phyloP scores from a whole-genome alignment of 495 filamentous ascomycete genomes.

The Rostrohypoxylon terebratum region DNA sequence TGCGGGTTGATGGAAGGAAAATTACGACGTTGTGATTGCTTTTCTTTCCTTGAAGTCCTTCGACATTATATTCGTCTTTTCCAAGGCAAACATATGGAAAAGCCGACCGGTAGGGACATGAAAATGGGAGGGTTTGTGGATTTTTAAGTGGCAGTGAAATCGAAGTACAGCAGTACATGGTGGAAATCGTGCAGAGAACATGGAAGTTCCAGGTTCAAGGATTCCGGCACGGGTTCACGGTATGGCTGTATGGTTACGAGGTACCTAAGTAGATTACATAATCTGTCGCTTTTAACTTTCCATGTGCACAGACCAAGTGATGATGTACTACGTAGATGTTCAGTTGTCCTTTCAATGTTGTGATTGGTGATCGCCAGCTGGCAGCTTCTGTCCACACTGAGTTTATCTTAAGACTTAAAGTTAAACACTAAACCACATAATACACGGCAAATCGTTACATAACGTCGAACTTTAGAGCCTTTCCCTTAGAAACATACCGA shows the following conservation, averaged over 20 bases:
- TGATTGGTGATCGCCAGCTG: constrained; percentile 27
- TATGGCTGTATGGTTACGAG: no score
- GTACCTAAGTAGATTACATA: background rate
- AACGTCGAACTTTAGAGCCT: constrained; percentile 7
- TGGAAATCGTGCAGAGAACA: no score
- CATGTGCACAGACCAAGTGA: constrained; percentile 31
- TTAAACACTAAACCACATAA: background rate
- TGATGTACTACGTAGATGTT: no score
- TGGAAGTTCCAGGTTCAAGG: no score
- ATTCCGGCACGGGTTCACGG: no score
- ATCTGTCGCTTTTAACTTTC: background rate
- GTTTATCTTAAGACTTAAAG: no score
- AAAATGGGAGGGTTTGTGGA: background rate
- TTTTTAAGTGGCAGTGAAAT: background rate
- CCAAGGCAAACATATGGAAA: background rate
- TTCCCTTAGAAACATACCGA: background rate
- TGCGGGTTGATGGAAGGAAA: background rate
- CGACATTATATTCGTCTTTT: background rate
- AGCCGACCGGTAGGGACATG: background rate
- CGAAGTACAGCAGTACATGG: background rate
- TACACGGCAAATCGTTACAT: background rate
- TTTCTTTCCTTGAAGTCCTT: background rate
- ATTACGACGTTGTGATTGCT: background rate
- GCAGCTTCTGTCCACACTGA: constrained; percentile 19
- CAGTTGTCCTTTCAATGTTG: background rate